Evolutionary conservation across 2,329 filamentous ascomycete genomes (phyloP).

Genomic region (Aspergillus hortae): DNA sequence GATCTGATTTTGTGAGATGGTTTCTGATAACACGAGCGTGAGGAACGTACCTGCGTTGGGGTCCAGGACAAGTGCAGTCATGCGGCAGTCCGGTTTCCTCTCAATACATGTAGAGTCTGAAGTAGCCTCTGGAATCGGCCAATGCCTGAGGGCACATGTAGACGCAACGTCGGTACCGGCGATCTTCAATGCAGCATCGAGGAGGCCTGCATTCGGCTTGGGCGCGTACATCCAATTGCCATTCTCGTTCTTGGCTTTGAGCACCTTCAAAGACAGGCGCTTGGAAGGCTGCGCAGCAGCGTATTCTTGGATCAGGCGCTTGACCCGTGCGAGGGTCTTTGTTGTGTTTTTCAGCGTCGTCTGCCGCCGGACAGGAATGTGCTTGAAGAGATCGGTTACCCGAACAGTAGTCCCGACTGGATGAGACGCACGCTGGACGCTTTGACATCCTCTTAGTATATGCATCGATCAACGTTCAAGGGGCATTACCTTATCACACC

Average conservation of each 20-base stretch:
- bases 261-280: conserved; percentile 52
- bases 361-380: conserved; percentile 59
- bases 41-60: conserved; percentile 33
- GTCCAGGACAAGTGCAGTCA: conserved; percentile 51
- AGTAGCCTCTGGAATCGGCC: conserved; percentile 23
- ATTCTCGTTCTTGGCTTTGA: conserved; percentile 60
- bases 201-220: conserved; percentile 42
- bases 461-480: not conserved
- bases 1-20: conserved; percentile 31
- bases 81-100: conserved; percentile 31
- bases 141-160: conserved; percentile 42
- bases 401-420: conserved; percentile 60
- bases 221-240: conserved; percentile 61
- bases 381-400: conserved; percentile 54
- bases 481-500: conserved; percentile 42
- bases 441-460: conserved; percentile 8
- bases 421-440: conserved; percentile 46
- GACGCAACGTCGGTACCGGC: conserved; percentile 52
- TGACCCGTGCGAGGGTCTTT: conserved; percentile 51
- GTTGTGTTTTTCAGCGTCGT: conserved; percentile 48
- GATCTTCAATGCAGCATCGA: conserved; percentile 56
- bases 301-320: conserved; percentile 55
- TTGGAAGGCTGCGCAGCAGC: conserved; percentile 55
- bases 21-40: not conserved
- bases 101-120: not conserved